Evolutionary conservation across 148 eudicot species (phyloP).

Genomic region (Amaranthus cruentus): DNA sequence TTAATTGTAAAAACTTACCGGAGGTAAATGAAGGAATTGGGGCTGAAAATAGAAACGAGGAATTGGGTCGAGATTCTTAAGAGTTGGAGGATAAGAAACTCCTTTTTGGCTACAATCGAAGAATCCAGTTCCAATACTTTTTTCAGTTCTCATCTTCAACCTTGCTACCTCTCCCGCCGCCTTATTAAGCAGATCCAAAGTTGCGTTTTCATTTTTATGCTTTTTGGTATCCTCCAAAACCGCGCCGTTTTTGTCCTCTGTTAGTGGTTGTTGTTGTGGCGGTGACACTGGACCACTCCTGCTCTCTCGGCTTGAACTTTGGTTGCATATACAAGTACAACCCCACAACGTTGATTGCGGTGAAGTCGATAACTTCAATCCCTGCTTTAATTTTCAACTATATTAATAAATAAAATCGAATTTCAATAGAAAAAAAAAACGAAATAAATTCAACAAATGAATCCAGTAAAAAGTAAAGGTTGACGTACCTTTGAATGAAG

Average conservation of each 20-base stretch:
- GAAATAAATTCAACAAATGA: background rate
- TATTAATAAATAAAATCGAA: background rate
- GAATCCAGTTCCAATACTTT: slow-evolving; percentile 28
- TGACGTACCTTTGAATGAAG: slow-evolving; percentile 26
- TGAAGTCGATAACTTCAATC: slow-evolving; percentile 38
- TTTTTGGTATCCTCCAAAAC: background rate
- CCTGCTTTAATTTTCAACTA: slow-evolving; percentile 2
- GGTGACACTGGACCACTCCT: slow-evolving; percentile 32
- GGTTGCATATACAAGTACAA: slow-evolving; percentile 17
- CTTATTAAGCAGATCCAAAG: slow-evolving; percentile 41
- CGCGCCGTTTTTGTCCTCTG: background rate
- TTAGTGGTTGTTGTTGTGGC: slow-evolving; percentile 5
- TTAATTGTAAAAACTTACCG: background rate
- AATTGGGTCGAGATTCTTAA: background rate
- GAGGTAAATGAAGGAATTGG: slow-evolving; percentile 26
- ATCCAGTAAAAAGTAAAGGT: background rate
- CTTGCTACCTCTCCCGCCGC: slow-evolving; percentile 64
- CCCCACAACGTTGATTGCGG: slow-evolving; percentile 63
- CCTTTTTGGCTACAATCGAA: slow-evolving; percentile 29
- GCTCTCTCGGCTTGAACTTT: slow-evolving; percentile 44
- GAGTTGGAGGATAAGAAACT: slow-evolving; percentile 20
- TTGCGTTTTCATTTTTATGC: slow-evolving; percentile 3
- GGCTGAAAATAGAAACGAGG: slow-evolving; percentile 17
- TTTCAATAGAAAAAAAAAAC: background rate
- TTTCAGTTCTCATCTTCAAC: slow-evolving; percentile 37